A percentile compares a stretch with the other conserved stretches of the same genome.
These are phyloP conservation scores for Dactylella cylindrospora DNA, from an alignment of 2,329 filamentous ascomycete species.

Conservation along the genomic window DNA sequence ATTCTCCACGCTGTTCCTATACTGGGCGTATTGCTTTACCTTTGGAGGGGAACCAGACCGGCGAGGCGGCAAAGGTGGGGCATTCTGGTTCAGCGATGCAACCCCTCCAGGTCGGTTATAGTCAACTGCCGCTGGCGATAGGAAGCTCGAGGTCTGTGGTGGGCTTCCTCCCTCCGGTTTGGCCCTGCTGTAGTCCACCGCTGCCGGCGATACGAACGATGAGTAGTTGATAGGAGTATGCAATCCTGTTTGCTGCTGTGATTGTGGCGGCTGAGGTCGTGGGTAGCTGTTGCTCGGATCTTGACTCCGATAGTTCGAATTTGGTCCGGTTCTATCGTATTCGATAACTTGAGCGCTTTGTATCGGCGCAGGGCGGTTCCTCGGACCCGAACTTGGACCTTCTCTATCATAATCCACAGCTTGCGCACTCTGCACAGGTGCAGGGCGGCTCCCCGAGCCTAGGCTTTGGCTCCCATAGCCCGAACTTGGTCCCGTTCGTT, in stretches of 20 bases:
- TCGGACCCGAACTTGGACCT: too few species aligned
- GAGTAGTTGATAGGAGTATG: background rate
- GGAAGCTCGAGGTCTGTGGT: background rate
- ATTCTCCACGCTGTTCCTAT: too few species aligned
- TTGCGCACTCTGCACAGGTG: background rate
- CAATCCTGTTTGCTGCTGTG: background rate
- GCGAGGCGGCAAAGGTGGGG: background rate
- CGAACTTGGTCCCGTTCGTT: background rate
- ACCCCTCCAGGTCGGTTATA: background rate
- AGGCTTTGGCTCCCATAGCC: too few species aligned
- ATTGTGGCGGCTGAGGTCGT: background rate
- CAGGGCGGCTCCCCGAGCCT: too few species aligned
- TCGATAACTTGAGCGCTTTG: background rate
- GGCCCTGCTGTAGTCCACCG: background rate
- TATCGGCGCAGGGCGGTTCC: too few species aligned
- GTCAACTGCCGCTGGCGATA: slow-evolving; percentile 7
- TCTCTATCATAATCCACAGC: slow-evolving; percentile 10
- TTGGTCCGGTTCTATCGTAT: background rate
- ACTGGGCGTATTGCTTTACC: too few species aligned
- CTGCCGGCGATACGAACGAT: too few species aligned
- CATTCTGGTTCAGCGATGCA: background rate
- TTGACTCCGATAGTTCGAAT: background rate
- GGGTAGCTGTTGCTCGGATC: background rate
- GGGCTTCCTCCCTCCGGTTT: background rate
- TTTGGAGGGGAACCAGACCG: too few species aligned